Evolutionary conservation across 2,329 filamentous ascomycete species (phyloP), one percentile per base, ranked within the genome.

Genomic region (Xylariales sp.): DNA sequence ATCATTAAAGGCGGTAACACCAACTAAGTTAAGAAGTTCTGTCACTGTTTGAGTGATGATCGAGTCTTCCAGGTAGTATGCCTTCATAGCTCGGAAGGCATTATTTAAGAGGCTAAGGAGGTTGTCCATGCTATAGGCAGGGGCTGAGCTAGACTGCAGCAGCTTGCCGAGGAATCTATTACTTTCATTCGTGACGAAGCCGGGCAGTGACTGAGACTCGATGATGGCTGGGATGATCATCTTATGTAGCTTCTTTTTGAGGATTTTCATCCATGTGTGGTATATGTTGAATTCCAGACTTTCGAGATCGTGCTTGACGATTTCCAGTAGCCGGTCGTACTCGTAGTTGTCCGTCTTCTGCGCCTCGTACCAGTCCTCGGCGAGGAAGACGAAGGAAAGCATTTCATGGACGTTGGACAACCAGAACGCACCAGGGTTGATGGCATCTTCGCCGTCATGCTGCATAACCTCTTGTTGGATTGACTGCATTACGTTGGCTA

Each of bases 141-240:
- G 96, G 28, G 90, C 87, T 74, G 92, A 97, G 84, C 92, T 97
- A 59, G 91, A 91, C 80, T 96, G 93, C 71, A 99, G 85, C 67
- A 99, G 89, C 84, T 99, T 99, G 83, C 96, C 96, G 68, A 99
- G 89, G 87, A 99, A 99, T 76, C 96, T 91, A 83, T 96, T 98
- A 83, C 92, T 97, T 84, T 99, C 96, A 81, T 97, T 99, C 67
- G 96, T 99, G 73, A 99, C 96, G 80, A 99, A 99, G 74, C 96
- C 96, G 59, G 96, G 96, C 69, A 99, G 89, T 30, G 96, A 98
- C 81, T 99, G 96, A 55, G 95, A 98, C 81, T 99, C 96, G 77
- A 99, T 99, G 80, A 99, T 99, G 64, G 96, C 96, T 1, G 96
- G 96, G 61, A 99, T 97, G 77, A 99, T 97, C 96, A 99, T 99